A percentile compares a stretch with the other conserved stretches of the same genome.
Conservation (phyloP, 768 basidiomycete species). For the Tricholoma sp. region DNA sequence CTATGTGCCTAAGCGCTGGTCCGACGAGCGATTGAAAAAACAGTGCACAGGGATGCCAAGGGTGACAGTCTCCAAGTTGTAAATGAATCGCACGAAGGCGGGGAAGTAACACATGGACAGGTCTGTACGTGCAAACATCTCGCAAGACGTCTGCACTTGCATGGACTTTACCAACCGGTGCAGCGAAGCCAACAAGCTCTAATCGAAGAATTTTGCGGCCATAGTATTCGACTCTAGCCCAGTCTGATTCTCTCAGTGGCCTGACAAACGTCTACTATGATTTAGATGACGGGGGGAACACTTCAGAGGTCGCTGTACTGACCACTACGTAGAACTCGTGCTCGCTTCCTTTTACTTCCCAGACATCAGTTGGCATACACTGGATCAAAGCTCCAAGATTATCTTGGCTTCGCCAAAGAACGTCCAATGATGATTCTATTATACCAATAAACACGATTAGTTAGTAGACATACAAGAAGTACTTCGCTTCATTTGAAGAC, state of each 20-base stretch:
- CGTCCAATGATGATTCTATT: not conserved
- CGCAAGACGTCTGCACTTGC: not conserved
- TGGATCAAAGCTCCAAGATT: not conserved
- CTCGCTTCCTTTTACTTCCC: not conserved
- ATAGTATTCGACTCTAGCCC: too few relatives aligned
- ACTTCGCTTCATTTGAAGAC: too few relatives aligned
- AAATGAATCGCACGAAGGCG: not conserved
- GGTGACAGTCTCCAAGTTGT: too few relatives aligned
- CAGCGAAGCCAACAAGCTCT: not conserved
- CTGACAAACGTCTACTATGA: not conserved
- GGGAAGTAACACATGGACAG: not conserved
- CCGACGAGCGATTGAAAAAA: too few relatives aligned
- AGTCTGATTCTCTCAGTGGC: not conserved
- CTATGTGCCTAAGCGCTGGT: too few relatives aligned
- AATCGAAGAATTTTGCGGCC: not conserved
- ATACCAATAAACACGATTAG: not conserved
- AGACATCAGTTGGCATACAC: not conserved
- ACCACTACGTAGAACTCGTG: too few relatives aligned
- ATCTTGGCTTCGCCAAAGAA: too few relatives aligned
- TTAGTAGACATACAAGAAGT: too few relatives aligned
- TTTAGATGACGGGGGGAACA: not conserved
- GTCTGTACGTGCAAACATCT: not conserved
- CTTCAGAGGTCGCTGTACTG: too few relatives aligned
- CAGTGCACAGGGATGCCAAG: too few relatives aligned
- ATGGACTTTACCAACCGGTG: too few relatives aligned